Conservation (phyloP, 2,329 filamentous ascomycete genomes). For the Cylindrodendrum hubeiense region DNA sequence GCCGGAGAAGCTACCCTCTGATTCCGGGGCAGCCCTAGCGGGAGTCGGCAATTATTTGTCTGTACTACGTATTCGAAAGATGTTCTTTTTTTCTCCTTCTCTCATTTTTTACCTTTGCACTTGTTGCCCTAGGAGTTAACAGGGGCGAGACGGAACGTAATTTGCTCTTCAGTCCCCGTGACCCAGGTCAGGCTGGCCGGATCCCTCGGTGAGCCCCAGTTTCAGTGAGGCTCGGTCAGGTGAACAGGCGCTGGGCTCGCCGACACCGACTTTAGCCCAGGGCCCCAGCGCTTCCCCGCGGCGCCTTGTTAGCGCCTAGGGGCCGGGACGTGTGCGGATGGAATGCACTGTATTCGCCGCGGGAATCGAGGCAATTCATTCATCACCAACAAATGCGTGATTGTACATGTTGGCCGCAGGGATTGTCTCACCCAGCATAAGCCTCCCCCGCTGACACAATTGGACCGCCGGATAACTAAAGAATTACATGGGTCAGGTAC, state of each 20-base stretch:
- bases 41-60: conserved; percentile 11
- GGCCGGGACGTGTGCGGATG: conserved; percentile 16
- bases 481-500: not conserved
- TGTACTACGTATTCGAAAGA: not conserved
- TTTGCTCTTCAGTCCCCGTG: conserved; percentile 37
- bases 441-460: conserved; percentile 39
- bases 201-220: conserved; percentile 43
- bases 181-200: conserved; percentile 39
- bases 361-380: conserved; percentile 11
- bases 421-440: conserved; percentile 39
- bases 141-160: conserved; percentile 20
- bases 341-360: conserved; percentile 16
- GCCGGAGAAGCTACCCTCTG: conserved; percentile 30
- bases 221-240: conserved; percentile 35
- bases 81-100: not conserved
- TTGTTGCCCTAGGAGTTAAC: conserved; percentile 7
- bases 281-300: conserved; percentile 17
- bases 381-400: conserved; percentile 30
- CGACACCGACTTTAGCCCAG: conserved; percentile 12
- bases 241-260: conserved; percentile 26
- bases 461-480: conserved; percentile 16
- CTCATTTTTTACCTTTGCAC: not conserved
- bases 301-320: conserved; percentile 21
- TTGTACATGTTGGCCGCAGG: conserved; percentile 35
- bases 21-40: not conserved